phyloP scores from a whole-genome alignment of 2,329 filamentous ascomycete genomes.

The Alternaria incomplexa region DNA sequence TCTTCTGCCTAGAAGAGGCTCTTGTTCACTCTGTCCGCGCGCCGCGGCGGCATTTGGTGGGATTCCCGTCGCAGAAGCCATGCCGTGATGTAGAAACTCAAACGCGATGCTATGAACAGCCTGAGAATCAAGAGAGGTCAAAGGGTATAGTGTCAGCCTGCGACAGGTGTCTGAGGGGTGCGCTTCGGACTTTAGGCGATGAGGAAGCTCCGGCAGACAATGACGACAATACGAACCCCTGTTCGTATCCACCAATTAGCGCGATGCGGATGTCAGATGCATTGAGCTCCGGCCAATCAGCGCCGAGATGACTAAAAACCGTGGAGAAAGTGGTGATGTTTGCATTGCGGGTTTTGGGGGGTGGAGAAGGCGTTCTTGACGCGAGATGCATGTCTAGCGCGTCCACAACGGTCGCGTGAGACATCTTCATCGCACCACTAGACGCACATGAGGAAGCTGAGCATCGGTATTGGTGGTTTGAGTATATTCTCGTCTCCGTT shows the following conservation, averaged over 20 bases:
- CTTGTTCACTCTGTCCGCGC: slow-evolving; percentile 60
- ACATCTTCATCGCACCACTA: neutral
- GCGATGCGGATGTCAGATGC: slow-evolving; percentile 4
- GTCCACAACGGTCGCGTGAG: slow-evolving; percentile 3
- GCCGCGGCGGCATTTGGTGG: slow-evolving; percentile 57
- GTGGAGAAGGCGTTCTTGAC: neutral
- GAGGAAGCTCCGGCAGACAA: slow-evolving; percentile 17
- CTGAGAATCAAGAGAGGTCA: neutral
- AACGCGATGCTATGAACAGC: neutral
- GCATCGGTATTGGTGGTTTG: neutral
- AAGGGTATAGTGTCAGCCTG: neutral
- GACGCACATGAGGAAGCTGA: neutral
- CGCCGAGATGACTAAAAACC: neutral
- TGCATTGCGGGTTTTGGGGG: slow-evolving; percentile 10
- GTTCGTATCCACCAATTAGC: slow-evolving; percentile 23
- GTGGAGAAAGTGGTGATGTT: slow-evolving; percentile 13
- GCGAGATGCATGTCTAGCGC: slow-evolving; percentile 3
- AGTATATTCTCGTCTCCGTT: neutral
- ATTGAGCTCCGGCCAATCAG: slow-evolving; percentile 1
- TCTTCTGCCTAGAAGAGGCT: slow-evolving; percentile 72
- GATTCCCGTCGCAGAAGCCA: slow-evolving; percentile 74
- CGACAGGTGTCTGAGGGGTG: slow-evolving; percentile 12
- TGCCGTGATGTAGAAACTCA: slow-evolving; percentile 40
- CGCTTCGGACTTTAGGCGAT: slow-evolving; percentile 18
- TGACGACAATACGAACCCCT: slow-evolving; percentile 25